These are phyloP conservation scores for Abelmoschus esculentus DNA, from an alignment of 345 rosid species.

Conservation along the genomic window DNA sequence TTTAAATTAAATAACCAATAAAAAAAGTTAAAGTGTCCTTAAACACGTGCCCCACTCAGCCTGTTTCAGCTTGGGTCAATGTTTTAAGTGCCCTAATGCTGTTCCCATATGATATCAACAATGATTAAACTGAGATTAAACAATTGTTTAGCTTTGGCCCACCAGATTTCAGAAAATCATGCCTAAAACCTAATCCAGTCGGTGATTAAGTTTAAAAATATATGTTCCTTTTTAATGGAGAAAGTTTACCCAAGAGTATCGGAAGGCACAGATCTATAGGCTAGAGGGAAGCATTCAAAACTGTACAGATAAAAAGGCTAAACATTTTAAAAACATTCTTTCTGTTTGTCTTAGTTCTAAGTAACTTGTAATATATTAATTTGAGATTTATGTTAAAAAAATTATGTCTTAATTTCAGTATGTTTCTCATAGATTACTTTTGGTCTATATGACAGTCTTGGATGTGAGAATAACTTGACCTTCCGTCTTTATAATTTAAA, in stretches of 20 bases:
- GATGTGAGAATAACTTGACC: no score
- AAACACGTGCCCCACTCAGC: neutral
- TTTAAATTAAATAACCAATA: no score
- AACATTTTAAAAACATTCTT: neutral
- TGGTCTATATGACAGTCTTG: no score
- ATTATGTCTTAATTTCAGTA: no score
- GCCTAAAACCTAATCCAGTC: neutral
- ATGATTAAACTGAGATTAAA: neutral
- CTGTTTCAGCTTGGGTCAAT: neutral
- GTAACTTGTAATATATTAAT: no score
- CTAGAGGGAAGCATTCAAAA: neutral
- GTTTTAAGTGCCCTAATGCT: neutral
- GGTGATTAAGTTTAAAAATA: neutral
- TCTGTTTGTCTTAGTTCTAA: neutral
- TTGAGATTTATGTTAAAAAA: no score
- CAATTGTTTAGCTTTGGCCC: neutral
- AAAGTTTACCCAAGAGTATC: neutral
- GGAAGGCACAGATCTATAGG: neutral
- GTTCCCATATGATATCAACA: constrained; percentile 13
- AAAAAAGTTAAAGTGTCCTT: no score
- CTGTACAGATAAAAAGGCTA: neutral
- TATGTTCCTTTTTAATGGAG: neutral
- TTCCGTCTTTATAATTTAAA: no score
- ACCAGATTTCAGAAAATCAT: neutral
- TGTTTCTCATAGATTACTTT: no score